Percentiles rank a stretch among this genome's conserved stretches.
Evolutionary conservation across 495 filamentous ascomycete species (phyloP).

Genomic region (Rostrohypoxylon terebratum): DNA sequence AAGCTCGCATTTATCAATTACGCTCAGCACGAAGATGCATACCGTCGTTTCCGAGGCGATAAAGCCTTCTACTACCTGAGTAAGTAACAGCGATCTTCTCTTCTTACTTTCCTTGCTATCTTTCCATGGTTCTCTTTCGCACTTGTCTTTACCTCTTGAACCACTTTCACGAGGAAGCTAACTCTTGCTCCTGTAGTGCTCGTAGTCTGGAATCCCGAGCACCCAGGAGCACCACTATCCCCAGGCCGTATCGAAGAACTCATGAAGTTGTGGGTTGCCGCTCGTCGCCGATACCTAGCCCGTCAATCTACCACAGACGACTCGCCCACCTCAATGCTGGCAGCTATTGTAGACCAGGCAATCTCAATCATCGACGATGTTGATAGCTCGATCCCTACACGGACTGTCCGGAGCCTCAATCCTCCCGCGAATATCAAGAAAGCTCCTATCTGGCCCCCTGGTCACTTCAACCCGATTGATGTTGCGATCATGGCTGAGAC

Average conservation of each 20-base stretch:
- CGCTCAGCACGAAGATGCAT: conserved; percentile 19
- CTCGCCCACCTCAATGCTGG: background rate
- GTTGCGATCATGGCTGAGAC: conserved; percentile 31
- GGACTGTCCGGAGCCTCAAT: background rate
- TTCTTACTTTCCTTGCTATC: background rate
- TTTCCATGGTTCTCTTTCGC: background rate
- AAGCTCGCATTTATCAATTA: conserved; percentile 5
- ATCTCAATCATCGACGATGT: conserved; percentile 15
- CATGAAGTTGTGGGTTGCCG: conserved; percentile 22
- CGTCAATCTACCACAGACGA: background rate
- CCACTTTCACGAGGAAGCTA: background rate
- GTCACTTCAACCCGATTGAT: conserved; percentile 15
- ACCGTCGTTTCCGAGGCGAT: conserved; percentile 24
- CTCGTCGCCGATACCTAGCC: conserved; percentile 21
- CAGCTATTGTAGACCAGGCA: conserved; percentile 12
- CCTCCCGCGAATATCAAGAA: background rate
- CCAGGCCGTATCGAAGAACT: conserved; percentile 17
- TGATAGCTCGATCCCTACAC: background rate
- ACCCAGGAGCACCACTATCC: background rate
- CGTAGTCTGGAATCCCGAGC: conserved; percentile 16
- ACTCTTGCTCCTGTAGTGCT: conserved; percentile 4
- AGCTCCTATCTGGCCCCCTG: conserved; percentile 17
- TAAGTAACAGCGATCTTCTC: background rate
- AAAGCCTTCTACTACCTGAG: conserved; percentile 30
- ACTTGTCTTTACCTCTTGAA: background rate